Evolutionary conservation across 345 rosid species (phyloP), one percentile per base, ranked within the genome.

Genomic region (Carallia brachiata): DNA sequence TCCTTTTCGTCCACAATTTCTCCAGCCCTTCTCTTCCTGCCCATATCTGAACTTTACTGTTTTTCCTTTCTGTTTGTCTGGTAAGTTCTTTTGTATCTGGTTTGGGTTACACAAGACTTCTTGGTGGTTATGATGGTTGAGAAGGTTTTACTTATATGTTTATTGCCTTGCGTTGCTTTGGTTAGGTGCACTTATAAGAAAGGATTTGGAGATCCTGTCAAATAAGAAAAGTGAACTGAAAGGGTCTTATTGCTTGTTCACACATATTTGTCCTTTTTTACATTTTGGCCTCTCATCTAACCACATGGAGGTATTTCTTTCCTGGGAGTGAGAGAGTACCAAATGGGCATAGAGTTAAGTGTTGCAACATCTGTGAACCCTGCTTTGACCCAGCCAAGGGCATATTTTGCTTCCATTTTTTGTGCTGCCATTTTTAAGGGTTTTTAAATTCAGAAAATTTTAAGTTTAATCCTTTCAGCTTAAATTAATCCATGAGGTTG

Each of bases 21-120:
- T 39, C 72, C n/a, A 53, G 36, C 52, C 62, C 83, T 83, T 72
- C 90, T 81, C 75, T 84, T 87, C 80, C 85, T 84, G 0, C 79
- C 85, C 90, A 87, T 87, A 2, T 55, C 59, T 8, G 18, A 7
- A 28, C 28, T n/a, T 23, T n/a, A 10, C n/a, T 54, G 30, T 54
- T 54, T 54, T 40, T 40, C 15, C 48, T 40, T 39, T 27, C 27
- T 30, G 48, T 37, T 53, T 63, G 6, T 12, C 18, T 5, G 15
- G 48, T 62, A 67, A 63, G 32, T 34, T 52, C 37, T 61, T 59
- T 30, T 52, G 53, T 13, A 16, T 57, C 16, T 2, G 16, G 1
- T 53, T 23, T 18, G 28, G 27, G 27, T 17, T 53, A 7, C 44
- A 39, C 10, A 39, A 39, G 7, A 39, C 27, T 5, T 52, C 23